These are phyloP conservation scores for Chytriomyces hyalinus DNA, from an alignment of 192 early-diverging fungal species.

Conservation along the genomic window DNA sequence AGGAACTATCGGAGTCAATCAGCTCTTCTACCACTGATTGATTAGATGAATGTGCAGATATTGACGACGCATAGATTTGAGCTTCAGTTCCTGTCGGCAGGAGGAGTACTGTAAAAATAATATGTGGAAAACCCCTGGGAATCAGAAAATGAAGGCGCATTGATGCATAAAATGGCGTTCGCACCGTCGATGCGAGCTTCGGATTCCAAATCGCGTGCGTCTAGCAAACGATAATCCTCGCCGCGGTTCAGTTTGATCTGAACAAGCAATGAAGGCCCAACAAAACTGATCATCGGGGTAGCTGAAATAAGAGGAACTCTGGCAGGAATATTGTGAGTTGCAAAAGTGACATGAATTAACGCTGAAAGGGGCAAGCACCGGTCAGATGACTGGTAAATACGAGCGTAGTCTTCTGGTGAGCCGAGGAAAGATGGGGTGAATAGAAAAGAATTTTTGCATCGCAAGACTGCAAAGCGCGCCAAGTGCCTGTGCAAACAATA, in stretches of 20 bases:
- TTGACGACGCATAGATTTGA: neutral
- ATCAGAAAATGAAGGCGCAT: neutral
- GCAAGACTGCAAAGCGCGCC: neutral
- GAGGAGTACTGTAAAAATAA: neutral
- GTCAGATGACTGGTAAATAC: neutral
- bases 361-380: neutral
- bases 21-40: neutral
- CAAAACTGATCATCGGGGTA: neutral
- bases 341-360: neutral
- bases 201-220: neutral
- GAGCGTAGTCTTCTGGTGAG: neutral
- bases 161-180: neutral
- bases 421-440: neutral
- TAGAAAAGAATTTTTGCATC: neutral
- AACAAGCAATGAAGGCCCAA: neutral
- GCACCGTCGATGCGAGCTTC: neutral
- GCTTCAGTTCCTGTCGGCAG: neutral
- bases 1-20: neutral
- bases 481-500: neutral
- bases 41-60: neutral
- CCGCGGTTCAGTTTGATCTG: neutral
- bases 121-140: neutral
- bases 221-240: neutral
- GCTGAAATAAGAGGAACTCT: neutral
- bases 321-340: neutral